Evolutionary conservation across 768 basidiomycete genomes (phyloP).

Genomic region (Neoboletus brunneissimus): DNA sequence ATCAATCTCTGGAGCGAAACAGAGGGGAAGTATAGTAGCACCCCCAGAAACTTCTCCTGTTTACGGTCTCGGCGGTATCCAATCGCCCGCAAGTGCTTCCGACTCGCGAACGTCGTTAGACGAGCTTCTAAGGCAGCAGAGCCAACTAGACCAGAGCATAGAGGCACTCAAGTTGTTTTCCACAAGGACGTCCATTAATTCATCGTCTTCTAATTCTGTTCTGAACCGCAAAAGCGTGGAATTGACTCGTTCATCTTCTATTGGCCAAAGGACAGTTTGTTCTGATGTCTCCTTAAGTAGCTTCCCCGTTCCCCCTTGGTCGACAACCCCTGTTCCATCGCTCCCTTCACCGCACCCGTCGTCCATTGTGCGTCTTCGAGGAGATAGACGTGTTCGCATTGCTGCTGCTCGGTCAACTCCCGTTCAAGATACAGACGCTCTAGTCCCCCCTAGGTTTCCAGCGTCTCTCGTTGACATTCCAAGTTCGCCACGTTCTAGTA

Average conservation of each 20-base stretch:
- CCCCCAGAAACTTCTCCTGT: constrained; percentile 38
- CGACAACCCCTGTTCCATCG: constrained; percentile 15
- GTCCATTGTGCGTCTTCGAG: constrained; percentile 21
- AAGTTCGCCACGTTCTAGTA: constrained; percentile 10
- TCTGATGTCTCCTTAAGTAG: constrained; percentile 67
- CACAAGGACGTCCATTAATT: constrained; percentile 24
- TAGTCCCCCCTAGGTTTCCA: constrained; percentile 29
- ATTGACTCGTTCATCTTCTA: constrained; percentile 24
- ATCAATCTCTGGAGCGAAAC: neutral
- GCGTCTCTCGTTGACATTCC: constrained; percentile 22
- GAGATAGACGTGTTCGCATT: constrained; percentile 20
- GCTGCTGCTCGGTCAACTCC: constrained; percentile 7
- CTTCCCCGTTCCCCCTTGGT: constrained; percentile 63
- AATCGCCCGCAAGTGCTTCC: constrained; percentile 2
- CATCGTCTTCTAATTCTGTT: constrained; percentile 35
- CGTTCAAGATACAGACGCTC: constrained; percentile 1
- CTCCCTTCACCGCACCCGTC: constrained; percentile 15
- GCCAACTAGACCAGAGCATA: constrained; percentile 63
- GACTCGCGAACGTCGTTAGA: constrained; percentile 41
- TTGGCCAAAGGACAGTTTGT: constrained; percentile 24
- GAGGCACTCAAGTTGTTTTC: constrained; percentile 52
- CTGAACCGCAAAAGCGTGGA: constrained; percentile 4
- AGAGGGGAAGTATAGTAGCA: neutral
- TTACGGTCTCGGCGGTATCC: constrained; percentile 43
- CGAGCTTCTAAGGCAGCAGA: constrained; percentile 57